These are phyloP conservation scores for Aspergillus bertholletiae DNA, from an alignment of 495 filamentous ascomycete species.

Conservation along the genomic window DNA sequence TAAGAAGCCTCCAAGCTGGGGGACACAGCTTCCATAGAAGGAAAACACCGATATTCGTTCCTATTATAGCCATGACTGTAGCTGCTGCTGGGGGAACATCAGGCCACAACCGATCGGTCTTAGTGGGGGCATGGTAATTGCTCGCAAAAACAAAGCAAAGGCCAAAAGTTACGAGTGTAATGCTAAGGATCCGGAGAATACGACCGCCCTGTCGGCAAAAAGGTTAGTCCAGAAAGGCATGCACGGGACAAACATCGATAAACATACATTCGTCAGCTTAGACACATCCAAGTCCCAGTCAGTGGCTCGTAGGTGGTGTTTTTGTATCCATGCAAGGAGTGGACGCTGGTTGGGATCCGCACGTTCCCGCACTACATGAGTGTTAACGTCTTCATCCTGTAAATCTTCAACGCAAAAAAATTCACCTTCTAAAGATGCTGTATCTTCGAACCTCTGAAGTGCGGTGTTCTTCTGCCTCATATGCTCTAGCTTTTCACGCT, in stretches of 20 bases:
- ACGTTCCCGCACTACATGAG: constrained; percentile 28
- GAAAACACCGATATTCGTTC: constrained; percentile 59
- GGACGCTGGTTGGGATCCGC: constrained; percentile 42
- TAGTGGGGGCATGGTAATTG: constrained; percentile 60
- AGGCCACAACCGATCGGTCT: constrained; percentile 61
- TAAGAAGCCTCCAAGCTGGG: constrained; percentile 67
- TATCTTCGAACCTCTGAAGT: constrained; percentile 45
- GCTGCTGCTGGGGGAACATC: constrained; percentile 75
- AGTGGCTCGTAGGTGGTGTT: constrained; percentile 40
- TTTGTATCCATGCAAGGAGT: constrained; percentile 47
- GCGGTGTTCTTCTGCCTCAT: constrained; percentile 44
- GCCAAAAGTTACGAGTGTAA: constrained; percentile 50
- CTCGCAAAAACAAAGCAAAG: constrained; percentile 52
- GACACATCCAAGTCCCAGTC: constrained; percentile 29
- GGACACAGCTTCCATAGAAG: constrained; percentile 62
- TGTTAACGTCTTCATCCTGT: background rate
- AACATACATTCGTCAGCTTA: constrained; percentile 34
- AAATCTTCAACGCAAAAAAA: background rate
- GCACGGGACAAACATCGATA: background rate
- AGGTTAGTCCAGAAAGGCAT: constrained; percentile 1
- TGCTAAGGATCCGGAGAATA: constrained; percentile 59
- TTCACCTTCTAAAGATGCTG: constrained; percentile 35
- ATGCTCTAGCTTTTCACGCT: constrained; percentile 37
- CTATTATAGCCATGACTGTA: constrained; percentile 66
- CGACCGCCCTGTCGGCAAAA: constrained; percentile 45